Evolutionary conservation across 1,284 basidiomycete genomes (phyloP).

Genomic region (Boletellus deceptivus): DNA sequence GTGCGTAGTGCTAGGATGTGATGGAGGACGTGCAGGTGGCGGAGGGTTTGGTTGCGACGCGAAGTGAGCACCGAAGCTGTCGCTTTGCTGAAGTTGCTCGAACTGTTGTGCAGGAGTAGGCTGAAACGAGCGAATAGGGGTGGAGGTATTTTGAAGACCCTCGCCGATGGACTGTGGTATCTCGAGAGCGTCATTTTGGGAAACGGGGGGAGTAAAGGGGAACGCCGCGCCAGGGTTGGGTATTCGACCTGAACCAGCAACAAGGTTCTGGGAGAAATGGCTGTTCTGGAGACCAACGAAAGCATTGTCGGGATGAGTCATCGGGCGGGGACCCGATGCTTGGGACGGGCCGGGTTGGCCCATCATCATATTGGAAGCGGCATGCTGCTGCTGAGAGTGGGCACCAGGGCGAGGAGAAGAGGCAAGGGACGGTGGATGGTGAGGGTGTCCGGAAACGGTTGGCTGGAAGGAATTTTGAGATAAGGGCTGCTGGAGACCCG

Average conservation of each 20-base stretch:
- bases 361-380: slow-evolving; percentile 41
- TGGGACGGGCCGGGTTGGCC: slow-evolving; percentile 45
- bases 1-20: slow-evolving; percentile 36
- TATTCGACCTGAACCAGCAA: slow-evolving; percentile 37
- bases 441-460: slow-evolving; percentile 32
- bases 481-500: slow-evolving; percentile 40
- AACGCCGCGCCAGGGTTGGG: slow-evolving; percentile 36
- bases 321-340: slow-evolving; percentile 41
- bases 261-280: slow-evolving; percentile 41
- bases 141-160: slow-evolving; percentile 38
- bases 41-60: slow-evolving; percentile 32
- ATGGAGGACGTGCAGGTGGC: slow-evolving; percentile 45
- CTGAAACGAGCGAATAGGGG: slow-evolving; percentile 43
- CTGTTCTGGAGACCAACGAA: slow-evolving; percentile 44
- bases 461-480: slow-evolving; percentile 45
- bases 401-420: slow-evolving; percentile 48
- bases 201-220: slow-evolving; percentile 41
- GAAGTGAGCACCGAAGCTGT: slow-evolving; percentile 36
- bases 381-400: slow-evolving; percentile 40
- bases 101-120: slow-evolving; percentile 60
- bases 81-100: slow-evolving; percentile 45
- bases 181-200: slow-evolving; percentile 39
- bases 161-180: slow-evolving; percentile 43
- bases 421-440: slow-evolving; percentile 39
- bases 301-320: slow-evolving; percentile 47